Base-by-base conservation (phyloP, 1,284 basidiomycete species). In the Macrocystidia cucumis region DNA sequence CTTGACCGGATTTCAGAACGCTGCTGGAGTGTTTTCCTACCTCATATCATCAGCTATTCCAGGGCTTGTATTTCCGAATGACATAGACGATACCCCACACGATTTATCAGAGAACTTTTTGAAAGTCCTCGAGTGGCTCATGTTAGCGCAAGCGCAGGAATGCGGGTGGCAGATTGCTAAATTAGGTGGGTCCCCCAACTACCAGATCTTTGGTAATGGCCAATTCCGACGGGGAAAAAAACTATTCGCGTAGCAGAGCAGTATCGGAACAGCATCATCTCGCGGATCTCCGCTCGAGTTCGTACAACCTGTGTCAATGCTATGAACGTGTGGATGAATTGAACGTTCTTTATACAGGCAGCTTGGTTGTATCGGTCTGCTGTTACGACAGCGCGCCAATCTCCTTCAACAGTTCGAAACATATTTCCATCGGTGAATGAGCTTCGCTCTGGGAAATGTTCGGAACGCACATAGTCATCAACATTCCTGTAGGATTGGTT, bases 101-200 rank as follows among this genome's bases (percentile, higher is more conserved):
- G 88, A 95, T 56, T 67, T 95, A 32, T 74, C 78, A 0, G 59
- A 65, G 23, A 53, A 72, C 0, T 79, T 84, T 45, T 50, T 91
- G 14, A 67, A 66, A 28, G 69, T 78, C 14, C 52, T 98, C 14
- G 74, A 87, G 47, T 73, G 66, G 44, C 70, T 97, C 37, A 87
- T 91, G 75, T 70, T 97, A 1, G 91, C 91, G 0, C 91, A 98
- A 60, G 93, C 92, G 0, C 93, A 98, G 51, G 95, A 98, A 63
- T 96, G 91, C 51, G 89, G 83, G 36, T 98, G 95, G 93, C 92
- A 96, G 54, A 78, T 86, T 47, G 93, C 91, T 4, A 83, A 87
- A 44, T 62, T 90, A 43, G 86, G 91, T 89, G 52, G 51, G 59
- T 47, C 29, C 28, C 35, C 29, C 30, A 21, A 24, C 20, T 16